Conservation (phyloP, 257 asterid species). For the Parsonsia alboflavescens region DNA sequence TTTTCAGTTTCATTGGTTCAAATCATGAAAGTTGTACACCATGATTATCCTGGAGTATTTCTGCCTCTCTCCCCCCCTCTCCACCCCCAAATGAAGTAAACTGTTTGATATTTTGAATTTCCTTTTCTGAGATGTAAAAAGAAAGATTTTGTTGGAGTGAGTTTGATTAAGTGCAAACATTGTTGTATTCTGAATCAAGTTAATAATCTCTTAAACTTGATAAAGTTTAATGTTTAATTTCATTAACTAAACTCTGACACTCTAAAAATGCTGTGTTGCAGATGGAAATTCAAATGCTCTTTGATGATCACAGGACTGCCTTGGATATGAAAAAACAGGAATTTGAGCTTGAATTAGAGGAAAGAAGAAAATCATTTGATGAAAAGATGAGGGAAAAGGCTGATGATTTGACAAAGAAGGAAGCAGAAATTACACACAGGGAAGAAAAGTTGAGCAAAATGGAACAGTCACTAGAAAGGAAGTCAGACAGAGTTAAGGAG, state of each 20-base stretch:
- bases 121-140: neutral
- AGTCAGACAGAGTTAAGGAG: constrained; percentile 63
- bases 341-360: constrained; percentile 54
- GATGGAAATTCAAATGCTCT: constrained; percentile 74
- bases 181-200: neutral
- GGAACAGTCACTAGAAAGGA: constrained; percentile 55
- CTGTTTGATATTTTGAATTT: neutral
- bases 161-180: neutral
- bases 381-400: constrained; percentile 49
- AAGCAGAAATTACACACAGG: constrained; percentile 48
- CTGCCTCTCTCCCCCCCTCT: neutral
- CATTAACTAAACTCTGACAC: neutral
- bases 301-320: constrained; percentile 51
- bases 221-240: neutral
- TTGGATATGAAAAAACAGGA: constrained; percentile 46
- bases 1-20: neutral
- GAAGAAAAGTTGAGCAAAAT: constrained; percentile 62
- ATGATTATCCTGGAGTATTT: neutral
- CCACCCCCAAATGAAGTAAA: neutral
- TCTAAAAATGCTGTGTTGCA: constrained; percentile 22
- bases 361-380: constrained; percentile 43
- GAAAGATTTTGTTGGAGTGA: neutral
- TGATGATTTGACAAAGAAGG: constrained; percentile 45
- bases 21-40: neutral
- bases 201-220: neutral